Percentiles rank a stretch among this genome's conserved stretches.
Conservation (phyloP, 768 basidiomycete species). For the Daedalea quercina region DNA sequence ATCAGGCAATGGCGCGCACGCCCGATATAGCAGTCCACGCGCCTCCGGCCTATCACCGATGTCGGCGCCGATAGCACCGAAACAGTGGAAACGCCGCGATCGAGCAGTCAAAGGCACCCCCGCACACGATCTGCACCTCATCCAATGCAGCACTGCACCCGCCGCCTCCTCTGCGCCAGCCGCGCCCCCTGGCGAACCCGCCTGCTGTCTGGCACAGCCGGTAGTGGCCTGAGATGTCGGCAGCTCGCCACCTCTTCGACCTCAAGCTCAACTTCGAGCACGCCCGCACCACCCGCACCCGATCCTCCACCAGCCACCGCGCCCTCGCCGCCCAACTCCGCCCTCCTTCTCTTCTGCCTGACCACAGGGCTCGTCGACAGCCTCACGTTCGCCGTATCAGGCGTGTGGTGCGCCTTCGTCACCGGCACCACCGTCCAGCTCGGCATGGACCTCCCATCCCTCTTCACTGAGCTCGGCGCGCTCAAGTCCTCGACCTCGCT, state of each 20-base stretch:
- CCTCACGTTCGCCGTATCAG: constrained; percentile 1
- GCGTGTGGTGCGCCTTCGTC: constrained; percentile 5
- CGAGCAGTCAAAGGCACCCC: background rate
- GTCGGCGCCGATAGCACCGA: background rate
- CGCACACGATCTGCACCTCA: background rate
- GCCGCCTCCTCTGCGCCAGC: background rate
- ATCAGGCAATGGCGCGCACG: background rate
- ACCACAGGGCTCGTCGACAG: constrained; percentile 4
- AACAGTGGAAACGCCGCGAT: background rate
- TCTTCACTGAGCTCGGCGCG: background rate
- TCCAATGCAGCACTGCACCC: background rate
- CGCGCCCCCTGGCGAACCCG: background rate
- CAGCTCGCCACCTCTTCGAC: background rate
- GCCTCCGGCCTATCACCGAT: background rate
- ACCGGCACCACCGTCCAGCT: constrained; percentile 5
- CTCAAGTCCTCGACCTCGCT: background rate
- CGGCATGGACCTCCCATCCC: constrained; percentile 2
- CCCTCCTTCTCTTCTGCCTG: constrained; percentile 4
- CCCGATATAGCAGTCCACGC: background rate
- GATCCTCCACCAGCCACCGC: background rate
- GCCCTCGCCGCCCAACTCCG: background rate
- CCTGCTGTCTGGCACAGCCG: background rate
- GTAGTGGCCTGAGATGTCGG: background rate
- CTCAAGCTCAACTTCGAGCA: background rate
- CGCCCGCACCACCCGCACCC: background rate